A percentile compares a stretch with the other conserved stretches of the same genome.
Conservation (phyloP, 208 protist genomes). For the Wallacemonas sp. region DNA sequence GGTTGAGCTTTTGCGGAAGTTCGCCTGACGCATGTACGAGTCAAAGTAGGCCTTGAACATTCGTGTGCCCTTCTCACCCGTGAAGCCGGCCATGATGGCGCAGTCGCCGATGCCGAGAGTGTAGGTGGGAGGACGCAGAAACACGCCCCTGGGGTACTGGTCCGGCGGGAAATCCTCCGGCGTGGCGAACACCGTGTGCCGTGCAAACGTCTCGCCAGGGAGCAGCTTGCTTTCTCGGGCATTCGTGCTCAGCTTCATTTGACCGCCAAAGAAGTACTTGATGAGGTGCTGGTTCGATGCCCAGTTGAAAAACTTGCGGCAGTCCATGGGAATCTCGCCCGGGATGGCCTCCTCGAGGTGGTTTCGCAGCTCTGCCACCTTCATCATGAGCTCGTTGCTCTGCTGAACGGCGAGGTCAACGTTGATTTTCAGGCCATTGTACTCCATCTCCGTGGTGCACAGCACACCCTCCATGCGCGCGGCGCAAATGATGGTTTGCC, state of each 20-base stretch:
- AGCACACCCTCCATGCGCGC: constrained; percentile 91
- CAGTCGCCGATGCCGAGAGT: constrained; percentile 86
- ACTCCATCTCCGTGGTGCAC: constrained; percentile 94
- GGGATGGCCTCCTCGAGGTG: constrained; percentile 79
- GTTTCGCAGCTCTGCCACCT: constrained; percentile 64
- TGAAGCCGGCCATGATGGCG: constrained; percentile 72
- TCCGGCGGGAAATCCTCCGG: constrained; percentile 31
- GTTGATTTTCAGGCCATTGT: constrained; percentile 92
- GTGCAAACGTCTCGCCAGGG: constrained; percentile 77
- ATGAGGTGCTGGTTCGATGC: constrained; percentile 89
- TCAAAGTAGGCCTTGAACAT: constrained; percentile 89
- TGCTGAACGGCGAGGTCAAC: constrained; percentile 79
- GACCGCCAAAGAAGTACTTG: constrained; percentile 90
- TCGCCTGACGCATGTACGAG: constrained; percentile 78
- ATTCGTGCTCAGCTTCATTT: constrained; percentile 86
- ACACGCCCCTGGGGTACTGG: constrained; percentile 80
- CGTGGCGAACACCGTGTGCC: constrained; percentile 78
- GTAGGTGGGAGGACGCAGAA: constrained; percentile 83
- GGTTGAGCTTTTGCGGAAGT: constrained; percentile 86
- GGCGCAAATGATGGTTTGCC: constrained; percentile 78
- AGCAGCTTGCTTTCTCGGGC: constrained; percentile 80
- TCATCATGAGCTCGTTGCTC: constrained; percentile 76
- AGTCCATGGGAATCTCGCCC: constrained; percentile 78
- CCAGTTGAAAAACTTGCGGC: constrained; percentile 94
- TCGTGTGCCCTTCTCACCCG: constrained; percentile 79